A percentile compares a stretch with the other conserved stretches of the same genome.
These are phyloP conservation scores for Pyrenopolyporus hunteri DNA, from an alignment of 495 filamentous ascomycete species.

Conservation along the genomic window DNA sequence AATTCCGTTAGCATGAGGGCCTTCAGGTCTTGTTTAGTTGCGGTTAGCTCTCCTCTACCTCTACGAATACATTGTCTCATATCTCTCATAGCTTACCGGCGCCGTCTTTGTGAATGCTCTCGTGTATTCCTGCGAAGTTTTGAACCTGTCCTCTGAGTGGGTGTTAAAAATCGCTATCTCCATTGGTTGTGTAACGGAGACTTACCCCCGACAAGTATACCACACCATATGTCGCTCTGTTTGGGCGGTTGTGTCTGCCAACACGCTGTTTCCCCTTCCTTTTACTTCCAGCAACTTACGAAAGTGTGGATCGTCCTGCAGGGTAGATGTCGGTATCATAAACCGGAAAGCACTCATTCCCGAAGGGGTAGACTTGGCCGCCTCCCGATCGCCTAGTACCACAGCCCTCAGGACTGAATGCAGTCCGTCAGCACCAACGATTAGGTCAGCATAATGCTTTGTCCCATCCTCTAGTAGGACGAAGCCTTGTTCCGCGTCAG, in stretches of 20 bases:
- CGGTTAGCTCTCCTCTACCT: no score
- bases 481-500: slow-evolving; percentile 45
- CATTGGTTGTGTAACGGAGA: not conserved
- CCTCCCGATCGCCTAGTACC: slow-evolving; percentile 33
- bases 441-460: slow-evolving; percentile 47
- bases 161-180: not conserved
- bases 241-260: slow-evolving; percentile 25
- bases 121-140: slow-evolving; percentile 51
- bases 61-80: not conserved
- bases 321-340: slow-evolving; percentile 46
- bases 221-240: slow-evolving; percentile 44
- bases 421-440: slow-evolving; percentile 58
- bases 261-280: slow-evolving; percentile 39
- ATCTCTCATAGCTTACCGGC: slow-evolving; percentile 4
- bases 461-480: slow-evolving; percentile 48
- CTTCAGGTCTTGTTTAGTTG: slow-evolving; percentile 15
- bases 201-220: slow-evolving; percentile 52
- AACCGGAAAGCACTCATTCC: slow-evolving; percentile 52
- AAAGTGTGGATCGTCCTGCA: slow-evolving; percentile 46
- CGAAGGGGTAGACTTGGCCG: slow-evolving; percentile 32
- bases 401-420: slow-evolving; percentile 43
- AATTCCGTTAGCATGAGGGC: slow-evolving; percentile 25
- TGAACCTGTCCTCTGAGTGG: slow-evolving; percentile 42
- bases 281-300: slow-evolving; percentile 38
- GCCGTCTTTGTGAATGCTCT: slow-evolving; percentile 14